Percentiles rank a stretch among this genome's conserved stretches.
phyloP scores from a whole-genome alignment of 305 asterid genomes.

The Fraxinus sp. region DNA sequence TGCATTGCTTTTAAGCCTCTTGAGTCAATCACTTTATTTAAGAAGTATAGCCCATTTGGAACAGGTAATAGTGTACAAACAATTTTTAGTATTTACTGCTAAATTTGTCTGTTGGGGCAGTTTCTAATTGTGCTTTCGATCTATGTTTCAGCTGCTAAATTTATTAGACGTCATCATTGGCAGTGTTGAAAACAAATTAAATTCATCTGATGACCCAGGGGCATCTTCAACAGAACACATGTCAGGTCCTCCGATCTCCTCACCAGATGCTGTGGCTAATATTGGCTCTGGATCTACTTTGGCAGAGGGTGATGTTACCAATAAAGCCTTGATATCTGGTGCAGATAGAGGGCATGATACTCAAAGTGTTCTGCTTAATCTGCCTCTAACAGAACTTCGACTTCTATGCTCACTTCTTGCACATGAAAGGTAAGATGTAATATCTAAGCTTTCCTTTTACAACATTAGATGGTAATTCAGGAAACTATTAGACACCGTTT shows the following conservation, averaged over 20 bases:
- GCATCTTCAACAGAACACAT: slow-evolving; percentile 59
- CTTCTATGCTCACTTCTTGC: slow-evolving; percentile 93
- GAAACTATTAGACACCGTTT: not conserved
- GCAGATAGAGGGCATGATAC: slow-evolving; percentile 43
- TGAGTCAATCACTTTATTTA: slow-evolving; percentile 82
- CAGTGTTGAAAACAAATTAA: slow-evolving; percentile 72
- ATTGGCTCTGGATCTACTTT: slow-evolving; percentile 39
- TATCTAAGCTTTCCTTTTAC: not conserved
- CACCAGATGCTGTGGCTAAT: slow-evolving; percentile 54
- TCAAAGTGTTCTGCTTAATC: slow-evolving; percentile 46
- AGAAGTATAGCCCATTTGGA: slow-evolving; percentile 95
- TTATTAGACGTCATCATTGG: slow-evolving; percentile 85
- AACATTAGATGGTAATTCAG: not conserved
- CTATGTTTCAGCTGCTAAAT: slow-evolving; percentile 67
- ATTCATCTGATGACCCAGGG: slow-evolving; percentile 51
- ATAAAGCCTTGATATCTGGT: slow-evolving; percentile 50
- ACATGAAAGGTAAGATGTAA: slow-evolving; percentile 74
- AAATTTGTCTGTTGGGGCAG: slow-evolving; percentile 5
- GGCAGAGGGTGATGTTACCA: slow-evolving; percentile 37
- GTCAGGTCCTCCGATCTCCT: slow-evolving; percentile 45
- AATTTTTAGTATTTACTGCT: slow-evolving; percentile 16
- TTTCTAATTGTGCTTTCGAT: slow-evolving; percentile 22
- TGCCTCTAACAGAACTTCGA: slow-evolving; percentile 81
- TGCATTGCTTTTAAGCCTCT: slow-evolving; percentile 77
- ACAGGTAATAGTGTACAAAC: slow-evolving; percentile 56